A percentile compares a stretch with the other conserved stretches of the same genome.
Evolutionary conservation across 371 early-diverging fungal genomes (phyloP).

Genomic region (Mortierella sp.): DNA sequence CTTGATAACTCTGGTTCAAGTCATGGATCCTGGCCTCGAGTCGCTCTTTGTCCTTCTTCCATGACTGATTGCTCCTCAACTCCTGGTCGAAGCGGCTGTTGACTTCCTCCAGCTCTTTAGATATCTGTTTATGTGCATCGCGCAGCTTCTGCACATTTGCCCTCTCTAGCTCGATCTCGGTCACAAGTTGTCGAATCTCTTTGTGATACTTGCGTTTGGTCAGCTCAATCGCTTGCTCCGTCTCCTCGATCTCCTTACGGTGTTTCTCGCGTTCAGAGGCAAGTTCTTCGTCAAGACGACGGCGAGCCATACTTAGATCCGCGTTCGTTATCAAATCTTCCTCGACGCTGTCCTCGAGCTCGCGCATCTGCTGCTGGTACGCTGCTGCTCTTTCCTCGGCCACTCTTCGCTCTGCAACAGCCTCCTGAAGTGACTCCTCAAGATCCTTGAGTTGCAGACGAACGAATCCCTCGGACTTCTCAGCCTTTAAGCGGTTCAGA

Average conservation of each 20-base stretch:
- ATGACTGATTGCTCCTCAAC: slow-evolving; percentile 56
- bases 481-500: slow-evolving; percentile 67
- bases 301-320: slow-evolving; percentile 72
- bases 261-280: slow-evolving; percentile 72
- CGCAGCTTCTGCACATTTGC: slow-evolving; percentile 69
- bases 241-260: slow-evolving; percentile 77
- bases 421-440: slow-evolving; percentile 69
- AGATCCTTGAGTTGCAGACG: slow-evolving; percentile 68
- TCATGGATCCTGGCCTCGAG: slow-evolving; percentile 71
- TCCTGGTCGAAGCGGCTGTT: slow-evolving; percentile 66
- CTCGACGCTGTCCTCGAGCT: slow-evolving; percentile 77
- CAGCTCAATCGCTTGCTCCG: slow-evolving; percentile 70
- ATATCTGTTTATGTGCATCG: slow-evolving; percentile 69
- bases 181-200: slow-evolving; percentile 77
- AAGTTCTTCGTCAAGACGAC: slow-evolving; percentile 81
- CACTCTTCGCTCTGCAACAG: slow-evolving; percentile 62
- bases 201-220: slow-evolving; percentile 78
- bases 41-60: slow-evolving; percentile 78
- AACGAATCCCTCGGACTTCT: slow-evolving; percentile 68
- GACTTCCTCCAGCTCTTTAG: slow-evolving; percentile 64
- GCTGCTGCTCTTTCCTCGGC: slow-evolving; percentile 69
- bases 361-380: slow-evolving; percentile 72
- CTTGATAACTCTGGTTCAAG: slow-evolving; percentile 61
- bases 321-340: slow-evolving; percentile 69
- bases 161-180: slow-evolving; percentile 82